Conservation (phyloP, 257 asterid species). For the Capsicum chinense region DNA sequence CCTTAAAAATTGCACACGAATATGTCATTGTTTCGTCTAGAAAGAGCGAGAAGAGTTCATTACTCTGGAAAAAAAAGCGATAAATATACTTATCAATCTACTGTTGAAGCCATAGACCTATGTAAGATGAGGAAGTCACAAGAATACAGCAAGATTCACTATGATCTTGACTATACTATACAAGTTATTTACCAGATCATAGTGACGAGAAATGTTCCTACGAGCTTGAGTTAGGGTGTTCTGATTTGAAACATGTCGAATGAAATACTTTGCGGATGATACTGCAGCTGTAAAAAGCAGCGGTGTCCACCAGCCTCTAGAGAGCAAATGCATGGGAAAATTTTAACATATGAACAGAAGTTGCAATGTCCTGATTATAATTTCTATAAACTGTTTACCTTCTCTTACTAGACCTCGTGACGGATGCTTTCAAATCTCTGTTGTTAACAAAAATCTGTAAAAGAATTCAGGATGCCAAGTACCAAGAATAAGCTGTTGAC, state of each 20-base stretch:
- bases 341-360: neutral
- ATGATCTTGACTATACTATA: neutral
- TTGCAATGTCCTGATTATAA: neutral
- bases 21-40: constrained; percentile 91
- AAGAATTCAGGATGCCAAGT: constrained; percentile 31
- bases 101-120: neutral
- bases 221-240: constrained; percentile 85
- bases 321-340: neutral
- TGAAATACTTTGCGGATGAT: constrained; percentile 83
- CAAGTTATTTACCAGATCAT: constrained; percentile 72
- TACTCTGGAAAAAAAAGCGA: constrained; percentile 62
- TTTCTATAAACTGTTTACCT: constrained; percentile 46
- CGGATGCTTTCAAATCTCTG: constrained; percentile 63
- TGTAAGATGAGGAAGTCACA: too few species aligned
- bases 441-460: constrained; percentile 75
- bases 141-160: neutral
- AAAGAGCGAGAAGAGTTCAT: constrained; percentile 63
- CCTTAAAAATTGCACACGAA: constrained; percentile 87
- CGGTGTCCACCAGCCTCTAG: constrained; percentile 98
- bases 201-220: constrained; percentile 80
- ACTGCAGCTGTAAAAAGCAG: constrained; percentile 67
- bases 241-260: constrained; percentile 65
- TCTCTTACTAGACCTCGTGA: constrained; percentile 53
- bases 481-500: neutral
- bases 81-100: constrained; percentile 4